Conservation (phyloP, 345 rosid species). For the Eucalyptus curtisii region DNA sequence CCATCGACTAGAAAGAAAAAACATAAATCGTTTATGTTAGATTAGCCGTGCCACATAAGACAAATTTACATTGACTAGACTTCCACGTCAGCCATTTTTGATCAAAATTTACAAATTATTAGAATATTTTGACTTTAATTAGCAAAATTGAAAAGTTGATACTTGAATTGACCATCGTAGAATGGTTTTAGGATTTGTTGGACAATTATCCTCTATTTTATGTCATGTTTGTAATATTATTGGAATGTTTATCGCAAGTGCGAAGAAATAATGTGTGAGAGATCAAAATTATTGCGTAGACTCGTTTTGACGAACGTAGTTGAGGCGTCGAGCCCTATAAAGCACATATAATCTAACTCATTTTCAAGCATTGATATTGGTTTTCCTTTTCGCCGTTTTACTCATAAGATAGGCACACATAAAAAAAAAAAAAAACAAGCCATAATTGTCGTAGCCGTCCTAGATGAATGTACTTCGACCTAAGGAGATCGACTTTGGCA, state of each 20-base stretch:
- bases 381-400: neutral
- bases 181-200: neutral
- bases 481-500: neutral
- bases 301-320: neutral
- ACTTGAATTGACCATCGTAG: rapidly evolving
- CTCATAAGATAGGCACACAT: neutral
- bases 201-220: neutral
- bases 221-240: neutral
- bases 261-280: neutral
- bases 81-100: rapidly evolving
- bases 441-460: too few relatives aligned
- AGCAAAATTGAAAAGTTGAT: neutral
- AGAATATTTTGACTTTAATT: neutral
- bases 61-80: rapidly evolving
- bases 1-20: neutral
- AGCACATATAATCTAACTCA: neutral
- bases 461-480: neutral
- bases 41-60: rapidly evolving
- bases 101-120: neutral
- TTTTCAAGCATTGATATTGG: neutral
- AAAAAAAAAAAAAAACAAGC: neutral
- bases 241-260: neutral
- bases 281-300: neutral
- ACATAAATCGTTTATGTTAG: rapidly evolving
- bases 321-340: neutral